Conservation (phyloP, 352 stramenopile species). For the Phytophthora megakarya region DNA sequence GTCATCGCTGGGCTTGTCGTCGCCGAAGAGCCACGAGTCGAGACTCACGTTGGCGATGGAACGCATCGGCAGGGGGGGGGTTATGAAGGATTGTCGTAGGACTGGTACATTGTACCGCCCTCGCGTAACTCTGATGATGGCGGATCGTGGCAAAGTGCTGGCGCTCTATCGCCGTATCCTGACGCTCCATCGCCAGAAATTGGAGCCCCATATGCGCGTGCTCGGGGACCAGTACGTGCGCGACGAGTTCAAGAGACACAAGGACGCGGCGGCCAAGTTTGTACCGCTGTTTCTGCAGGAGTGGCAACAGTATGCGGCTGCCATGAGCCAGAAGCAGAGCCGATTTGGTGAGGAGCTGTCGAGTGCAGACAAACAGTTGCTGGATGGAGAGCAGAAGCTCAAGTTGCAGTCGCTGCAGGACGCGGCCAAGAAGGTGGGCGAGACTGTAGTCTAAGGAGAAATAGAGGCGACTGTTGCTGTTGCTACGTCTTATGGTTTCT, state of each 20-base stretch:
- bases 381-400: constrained; percentile 70
- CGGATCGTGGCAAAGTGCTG: constrained; percentile 52
- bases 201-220: constrained; percentile 82
- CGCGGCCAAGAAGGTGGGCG: constrained; percentile 66
- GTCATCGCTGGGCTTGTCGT: constrained; percentile 48
- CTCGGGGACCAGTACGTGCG: constrained; percentile 85
- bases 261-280: constrained; percentile 75
- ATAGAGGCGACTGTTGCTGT: neutral
- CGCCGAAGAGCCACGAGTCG: constrained; percentile 83
- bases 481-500: neutral
- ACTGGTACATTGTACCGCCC: no score
- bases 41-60: constrained; percentile 68
- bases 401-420: constrained; percentile 76
- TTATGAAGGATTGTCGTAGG: no score
- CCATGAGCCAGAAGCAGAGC: constrained; percentile 59
- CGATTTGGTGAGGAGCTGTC: constrained; percentile 77
- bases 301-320: constrained; percentile 73
- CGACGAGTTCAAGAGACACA: constrained; percentile 88
- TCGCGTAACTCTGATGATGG: constrained; percentile 20
- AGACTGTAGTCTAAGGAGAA: constrained; percentile 51
- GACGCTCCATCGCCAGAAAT: constrained; percentile 71
- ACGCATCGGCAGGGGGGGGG: constrained; percentile 32
- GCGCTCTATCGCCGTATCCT: constrained; percentile 81
- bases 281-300: constrained; percentile 77
- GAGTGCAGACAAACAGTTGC: constrained; percentile 53